Base-by-base conservation (phyloP, 2,329 filamentous ascomycete genomes). In the Exophiala dermatitidis region DNA sequence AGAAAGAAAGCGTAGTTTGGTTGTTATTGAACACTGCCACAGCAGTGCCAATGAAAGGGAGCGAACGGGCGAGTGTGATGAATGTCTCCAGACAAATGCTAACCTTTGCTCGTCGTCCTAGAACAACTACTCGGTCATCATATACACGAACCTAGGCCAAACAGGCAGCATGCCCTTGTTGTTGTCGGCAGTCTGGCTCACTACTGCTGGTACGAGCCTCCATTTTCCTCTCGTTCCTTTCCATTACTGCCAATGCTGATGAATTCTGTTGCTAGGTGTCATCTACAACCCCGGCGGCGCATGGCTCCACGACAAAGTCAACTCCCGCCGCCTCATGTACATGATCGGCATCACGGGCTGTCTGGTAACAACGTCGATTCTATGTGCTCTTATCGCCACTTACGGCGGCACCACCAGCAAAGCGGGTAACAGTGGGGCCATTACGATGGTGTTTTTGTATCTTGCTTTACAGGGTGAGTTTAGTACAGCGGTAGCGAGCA, bases 101-200 rank as follows among this genome's bases (percentile, higher is more conserved):
- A 19, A 19, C 19, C n/a, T n/a, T n/a, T n/a, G n/a, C 2, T 19
- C 19, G 19, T 19, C 19, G 7, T 43, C 26, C 10, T 28, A 58
- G 56, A 60, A 72, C 51, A 72, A 72, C 52, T 76, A 76, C 54
- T 69, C 69, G 3, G 71, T 70, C 48, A 63, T 72, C 38, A 63
- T 72, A 48, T 69, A 69, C 61, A 60, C 65, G 38, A 59, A 58
- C 32, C 66, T 76, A 5, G 73, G 66, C 31, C 62, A 69, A 50
- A 61, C 54, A 41, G 66, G 64, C 36, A 68, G 66, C 52, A 69
- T 71, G 67, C 72, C 73, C 4, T 62, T 76, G 19, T 67, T 76
- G 3, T 60, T 76, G 10, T 71, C 67, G 52, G 73, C 72, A n/a
- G 56, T 73, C 19, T 76, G 72, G 71, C 63, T 73, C n/a, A 74